Conservation (phyloP, 352 stramenopile genomes). For the Pythium utonaiense region DNA sequence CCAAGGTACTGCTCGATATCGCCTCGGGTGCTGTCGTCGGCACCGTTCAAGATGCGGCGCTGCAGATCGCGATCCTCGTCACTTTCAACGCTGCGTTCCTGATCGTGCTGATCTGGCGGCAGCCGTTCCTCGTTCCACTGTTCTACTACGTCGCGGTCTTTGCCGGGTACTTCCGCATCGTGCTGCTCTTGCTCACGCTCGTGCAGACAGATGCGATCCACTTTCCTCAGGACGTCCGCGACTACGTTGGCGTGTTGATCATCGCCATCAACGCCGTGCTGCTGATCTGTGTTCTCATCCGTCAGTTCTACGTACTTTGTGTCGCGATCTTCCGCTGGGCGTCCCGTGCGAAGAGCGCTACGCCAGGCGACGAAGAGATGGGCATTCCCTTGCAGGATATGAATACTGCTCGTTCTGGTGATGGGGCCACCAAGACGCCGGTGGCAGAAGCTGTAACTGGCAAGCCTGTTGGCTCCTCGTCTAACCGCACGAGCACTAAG, state of each 20-base stretch:
- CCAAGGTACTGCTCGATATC: constrained; percentile 42
- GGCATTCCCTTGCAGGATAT: constrained; percentile 19
- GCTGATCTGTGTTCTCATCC: constrained; percentile 36
- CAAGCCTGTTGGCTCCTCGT: neutral
- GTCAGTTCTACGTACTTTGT: constrained; percentile 33
- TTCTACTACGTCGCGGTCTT: constrained; percentile 38
- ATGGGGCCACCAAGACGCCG: neutral
- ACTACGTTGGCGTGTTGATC: constrained; percentile 38
- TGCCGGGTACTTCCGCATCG: constrained; percentile 39
- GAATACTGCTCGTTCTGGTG: neutral
- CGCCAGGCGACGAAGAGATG: constrained; percentile 14
- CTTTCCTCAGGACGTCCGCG: constrained; percentile 37
- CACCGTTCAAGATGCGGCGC: constrained; percentile 28
- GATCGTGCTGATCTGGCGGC: constrained; percentile 29
- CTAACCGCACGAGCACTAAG: constrained; percentile 5
- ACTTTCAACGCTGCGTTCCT: constrained; percentile 38
- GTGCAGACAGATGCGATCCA: constrained; percentile 31
- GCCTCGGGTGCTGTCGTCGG: constrained; percentile 37
- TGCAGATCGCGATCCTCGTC: constrained; percentile 41
- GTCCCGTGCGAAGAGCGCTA: constrained; percentile 7
- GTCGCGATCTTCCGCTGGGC: constrained; percentile 21
- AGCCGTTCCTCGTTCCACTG: constrained; percentile 38
- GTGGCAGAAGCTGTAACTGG: neutral
- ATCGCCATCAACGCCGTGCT: constrained; percentile 41
- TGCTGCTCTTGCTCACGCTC: constrained; percentile 41